phyloP scores from a whole-genome alignment of 306 rosid genomes.

The Quercus bicolor region DNA sequence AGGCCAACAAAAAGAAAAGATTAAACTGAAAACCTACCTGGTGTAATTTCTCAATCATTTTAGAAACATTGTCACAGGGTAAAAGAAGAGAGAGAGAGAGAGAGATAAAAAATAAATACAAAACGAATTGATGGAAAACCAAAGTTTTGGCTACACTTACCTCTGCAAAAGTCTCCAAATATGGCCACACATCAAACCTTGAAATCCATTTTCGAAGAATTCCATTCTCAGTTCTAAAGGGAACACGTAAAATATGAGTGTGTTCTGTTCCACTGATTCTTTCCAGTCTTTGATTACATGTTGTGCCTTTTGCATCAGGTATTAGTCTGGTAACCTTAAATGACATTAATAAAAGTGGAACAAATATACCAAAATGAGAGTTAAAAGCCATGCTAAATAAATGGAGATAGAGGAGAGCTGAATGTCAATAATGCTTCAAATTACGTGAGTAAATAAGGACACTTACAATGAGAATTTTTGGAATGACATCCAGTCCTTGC shows the following conservation, averaged over 20 bases:
- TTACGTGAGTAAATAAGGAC: background rate
- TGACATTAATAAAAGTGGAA: background rate
- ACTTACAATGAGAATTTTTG: constrained; percentile 82
- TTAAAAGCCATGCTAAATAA: too few relatives aligned
- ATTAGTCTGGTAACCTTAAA: constrained; percentile 73
- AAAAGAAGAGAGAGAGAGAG: too few relatives aligned
- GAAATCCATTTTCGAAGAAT: constrained; percentile 86
- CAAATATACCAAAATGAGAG: background rate
- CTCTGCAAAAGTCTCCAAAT: constrained; percentile 84
- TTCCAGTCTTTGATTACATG: constrained; percentile 92
- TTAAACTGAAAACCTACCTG: too few relatives aligned
- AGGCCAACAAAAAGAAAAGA: too few relatives aligned
- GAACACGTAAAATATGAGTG: constrained; percentile 84
- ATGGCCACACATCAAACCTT: constrained; percentile 97
- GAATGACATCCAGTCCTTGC: constrained; percentile 76
- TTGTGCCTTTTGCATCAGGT: constrained; percentile 92
- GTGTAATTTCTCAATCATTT: too few relatives aligned
- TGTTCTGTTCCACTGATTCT: constrained; percentile 79
- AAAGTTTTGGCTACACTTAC: constrained; percentile 27
- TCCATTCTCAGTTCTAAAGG: constrained; percentile 78
- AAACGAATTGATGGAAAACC: background rate
- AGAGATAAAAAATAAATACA: too few relatives aligned
- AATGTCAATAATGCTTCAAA: background rate
- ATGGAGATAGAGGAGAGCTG: background rate
- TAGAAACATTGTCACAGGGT: too few relatives aligned